Conservation (phyloP, 805 yeast genomes). For the Yarrowia sp. region DNA sequence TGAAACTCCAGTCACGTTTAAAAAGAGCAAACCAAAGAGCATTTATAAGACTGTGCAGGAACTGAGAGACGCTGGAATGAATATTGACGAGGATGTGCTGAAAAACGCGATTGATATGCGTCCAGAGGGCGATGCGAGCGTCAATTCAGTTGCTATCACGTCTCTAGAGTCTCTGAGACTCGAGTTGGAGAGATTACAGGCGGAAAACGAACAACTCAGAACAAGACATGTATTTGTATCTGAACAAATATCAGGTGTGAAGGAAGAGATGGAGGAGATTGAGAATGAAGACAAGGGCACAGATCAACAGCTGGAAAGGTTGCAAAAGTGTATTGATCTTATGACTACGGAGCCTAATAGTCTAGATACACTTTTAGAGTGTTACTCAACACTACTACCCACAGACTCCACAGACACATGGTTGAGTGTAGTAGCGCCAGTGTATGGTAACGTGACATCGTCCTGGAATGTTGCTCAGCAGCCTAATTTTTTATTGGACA, state of each 20-base stretch:
- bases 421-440: not conserved
- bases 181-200: conserved; percentile 3
- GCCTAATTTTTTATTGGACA: conserved; percentile 14
- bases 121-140: not conserved
- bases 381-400: not conserved
- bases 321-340: conserved; percentile 1
- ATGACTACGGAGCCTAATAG: not conserved
- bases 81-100: conserved; percentile 29
- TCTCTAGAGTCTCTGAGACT: conserved; percentile 10
- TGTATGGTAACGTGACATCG: not conserved
- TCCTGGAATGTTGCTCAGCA: not conserved
- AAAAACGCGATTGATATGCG: conserved; percentile 11
- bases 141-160: not conserved
- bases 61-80: conserved; percentile 35
- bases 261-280: conserved; percentile 1
- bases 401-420: not conserved
- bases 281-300: not conserved
- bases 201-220: conserved; percentile 8
- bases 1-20: conserved; percentile 2
- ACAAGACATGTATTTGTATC: conserved; percentile 14
- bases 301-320: not conserved
- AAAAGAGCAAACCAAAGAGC: conserved; percentile 29
- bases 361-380: not conserved
- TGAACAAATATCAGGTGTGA: conserved; percentile 28
- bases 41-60: conserved; percentile 36